Conservation (phyloP, 2,329 filamentous ascomycete species). For the Cytospora leucostoma region DNA sequence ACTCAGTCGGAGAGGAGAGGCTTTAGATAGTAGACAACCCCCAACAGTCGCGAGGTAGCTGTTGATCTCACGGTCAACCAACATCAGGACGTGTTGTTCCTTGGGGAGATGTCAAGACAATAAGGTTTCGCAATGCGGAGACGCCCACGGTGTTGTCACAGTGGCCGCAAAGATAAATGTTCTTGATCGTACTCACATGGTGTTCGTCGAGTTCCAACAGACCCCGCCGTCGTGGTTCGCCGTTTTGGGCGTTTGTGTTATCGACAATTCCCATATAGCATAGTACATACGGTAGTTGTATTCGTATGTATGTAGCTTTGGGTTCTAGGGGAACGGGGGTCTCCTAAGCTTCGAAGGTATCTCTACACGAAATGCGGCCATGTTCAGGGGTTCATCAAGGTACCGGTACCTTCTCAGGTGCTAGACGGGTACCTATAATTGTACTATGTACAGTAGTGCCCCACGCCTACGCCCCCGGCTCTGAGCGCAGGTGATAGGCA, state of each 20-base stretch:
- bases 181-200: neutral
- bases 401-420: neutral
- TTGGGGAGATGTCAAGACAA: neutral
- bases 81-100: constrained; percentile 9
- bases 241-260: constrained; percentile 1
- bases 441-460: neutral
- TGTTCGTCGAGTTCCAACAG: neutral
- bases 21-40: constrained; percentile 7
- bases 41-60: constrained; percentile 15
- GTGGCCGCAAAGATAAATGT: neutral
- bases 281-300: neutral
- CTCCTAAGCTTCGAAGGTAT: neutral
- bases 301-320: constrained; percentile 1
- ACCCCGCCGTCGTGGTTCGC: constrained; percentile 1
- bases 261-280: neutral
- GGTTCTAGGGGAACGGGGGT: neutral
- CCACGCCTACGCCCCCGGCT: neutral
- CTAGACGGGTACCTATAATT: neutral
- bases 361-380: neutral
- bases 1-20: constrained; percentile 20
- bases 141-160: neutral
- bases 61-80: constrained; percentile 22
- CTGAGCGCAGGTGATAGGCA: constrained; percentile 1
- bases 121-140: neutral
- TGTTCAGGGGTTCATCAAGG: neutral